phyloP scores from a whole-genome alignment of 2,329 filamentous ascomycete species.

The Helotiales sp. region DNA sequence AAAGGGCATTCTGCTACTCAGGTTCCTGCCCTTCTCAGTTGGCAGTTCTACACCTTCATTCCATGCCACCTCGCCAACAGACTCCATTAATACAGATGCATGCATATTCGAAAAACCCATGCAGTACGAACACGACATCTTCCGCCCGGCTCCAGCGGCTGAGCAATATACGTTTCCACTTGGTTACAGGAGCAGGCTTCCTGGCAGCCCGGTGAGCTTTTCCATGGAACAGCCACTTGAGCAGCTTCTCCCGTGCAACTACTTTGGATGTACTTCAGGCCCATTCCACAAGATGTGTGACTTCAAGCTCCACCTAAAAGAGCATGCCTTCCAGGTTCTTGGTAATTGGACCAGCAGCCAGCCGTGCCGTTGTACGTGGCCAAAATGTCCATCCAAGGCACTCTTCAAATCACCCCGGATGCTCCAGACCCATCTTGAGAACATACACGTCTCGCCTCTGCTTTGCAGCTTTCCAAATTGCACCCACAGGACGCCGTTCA shows the following conservation, averaged over 20 bases:
- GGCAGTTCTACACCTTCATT: background rate
- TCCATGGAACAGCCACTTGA: background rate
- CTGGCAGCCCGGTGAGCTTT: background rate
- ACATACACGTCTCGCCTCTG: conserved; percentile 18
- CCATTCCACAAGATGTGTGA: conserved; percentile 13
- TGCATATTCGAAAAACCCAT: background rate
- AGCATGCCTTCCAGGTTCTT: conserved; percentile 6
- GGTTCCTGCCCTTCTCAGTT: background rate
- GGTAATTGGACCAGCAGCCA: conserved; percentile 5
- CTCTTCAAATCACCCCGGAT: conserved; percentile 13
- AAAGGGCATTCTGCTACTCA: background rate
- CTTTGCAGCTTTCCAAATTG: conserved; percentile 16
- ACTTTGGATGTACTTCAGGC: background rate
- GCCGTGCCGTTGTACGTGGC: conserved; percentile 17
- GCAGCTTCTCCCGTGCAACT: conserved; percentile 7
- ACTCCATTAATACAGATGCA: background rate
- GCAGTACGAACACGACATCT: background rate
- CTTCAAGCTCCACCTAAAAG: conserved; percentile 14
- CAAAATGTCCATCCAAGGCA: conserved; percentile 19
- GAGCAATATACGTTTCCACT: background rate
- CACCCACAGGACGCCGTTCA: conserved; percentile 17
- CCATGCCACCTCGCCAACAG: background rate
- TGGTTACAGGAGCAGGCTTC: background rate
- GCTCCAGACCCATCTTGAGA: conserved; percentile 17
- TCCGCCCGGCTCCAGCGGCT: background rate